Conservation (phyloP, 2,329 filamentous ascomycete species). For the Pseudogymnoascus sp. region DNA sequence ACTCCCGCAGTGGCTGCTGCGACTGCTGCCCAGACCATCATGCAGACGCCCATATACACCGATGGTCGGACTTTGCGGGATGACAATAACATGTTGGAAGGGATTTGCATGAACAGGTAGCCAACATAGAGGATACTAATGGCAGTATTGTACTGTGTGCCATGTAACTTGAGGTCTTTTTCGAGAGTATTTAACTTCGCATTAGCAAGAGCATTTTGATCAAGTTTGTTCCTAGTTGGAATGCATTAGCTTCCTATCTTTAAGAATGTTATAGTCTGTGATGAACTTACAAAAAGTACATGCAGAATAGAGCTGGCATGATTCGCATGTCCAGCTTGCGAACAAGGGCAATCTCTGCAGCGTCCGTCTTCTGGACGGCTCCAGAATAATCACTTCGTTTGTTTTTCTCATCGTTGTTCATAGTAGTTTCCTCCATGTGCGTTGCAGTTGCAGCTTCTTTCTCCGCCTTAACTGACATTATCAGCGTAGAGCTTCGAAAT, state of each 20-base stretch:
- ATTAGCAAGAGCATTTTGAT: conserved; percentile 28
- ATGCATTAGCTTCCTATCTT: conserved; percentile 17
- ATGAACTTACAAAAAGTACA: conserved; percentile 9
- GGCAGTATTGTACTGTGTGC: conserved; percentile 26
- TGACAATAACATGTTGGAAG: conserved; percentile 33
- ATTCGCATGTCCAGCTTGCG: conserved; percentile 30
- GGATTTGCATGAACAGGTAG: conserved; percentile 28
- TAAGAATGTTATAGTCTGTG: not conserved
- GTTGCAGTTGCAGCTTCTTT: not conserved
- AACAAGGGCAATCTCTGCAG: conserved; percentile 30
- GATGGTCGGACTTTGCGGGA: conserved; percentile 31
- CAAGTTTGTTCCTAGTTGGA: conserved; percentile 24
- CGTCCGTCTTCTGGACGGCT: conserved; percentile 27
- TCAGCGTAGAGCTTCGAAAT: not conserved
- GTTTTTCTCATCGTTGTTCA: not conserved
- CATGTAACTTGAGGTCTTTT: conserved; percentile 31
- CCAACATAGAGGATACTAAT: conserved; percentile 26
- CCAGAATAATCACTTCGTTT: conserved; percentile 26
- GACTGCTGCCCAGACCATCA: conserved; percentile 30
- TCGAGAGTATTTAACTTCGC: conserved; percentile 26
- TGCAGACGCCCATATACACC: conserved; percentile 32
- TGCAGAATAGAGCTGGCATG: conserved; percentile 17
- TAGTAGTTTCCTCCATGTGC: not conserved
- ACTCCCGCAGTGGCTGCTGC: conserved; percentile 29
- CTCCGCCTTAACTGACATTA: not conserved